These are phyloP conservation scores for Penicillium sclerotigenum DNA, from an alignment of 2,329 filamentous ascomycete species.

Conservation along the genomic window DNA sequence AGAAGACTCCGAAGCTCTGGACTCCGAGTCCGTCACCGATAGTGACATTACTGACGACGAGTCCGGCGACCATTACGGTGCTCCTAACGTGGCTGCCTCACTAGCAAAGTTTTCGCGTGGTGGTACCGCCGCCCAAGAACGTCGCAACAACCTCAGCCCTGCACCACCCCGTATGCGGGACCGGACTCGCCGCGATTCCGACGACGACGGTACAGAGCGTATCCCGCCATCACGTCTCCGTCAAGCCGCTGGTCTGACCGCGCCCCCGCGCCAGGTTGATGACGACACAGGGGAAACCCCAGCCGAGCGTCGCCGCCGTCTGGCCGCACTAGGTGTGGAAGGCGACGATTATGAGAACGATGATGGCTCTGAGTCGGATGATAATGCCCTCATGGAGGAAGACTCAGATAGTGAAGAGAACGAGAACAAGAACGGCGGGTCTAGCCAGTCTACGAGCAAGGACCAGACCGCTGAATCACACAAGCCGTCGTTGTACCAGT, in stretches of 20 bases:
- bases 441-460: slow-evolving; percentile 23
- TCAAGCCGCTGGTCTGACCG: slow-evolving; percentile 29
- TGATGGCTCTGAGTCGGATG: slow-evolving; percentile 23
- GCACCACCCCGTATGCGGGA: slow-evolving; percentile 21
- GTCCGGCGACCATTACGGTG: slow-evolving; percentile 16
- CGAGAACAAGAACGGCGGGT: slow-evolving; percentile 19
- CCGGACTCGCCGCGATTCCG: slow-evolving; percentile 36
- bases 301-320: slow-evolving; percentile 46
- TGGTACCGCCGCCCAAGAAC: slow-evolving; percentile 35
- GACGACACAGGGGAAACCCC: slow-evolving; percentile 45
- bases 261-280: slow-evolving; percentile 25
- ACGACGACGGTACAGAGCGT: slow-evolving; percentile 44
- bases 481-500: slow-evolving; percentile 26
- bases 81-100: slow-evolving; percentile 38
- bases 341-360: slow-evolving; percentile 26
- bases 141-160: slow-evolving; percentile 36
- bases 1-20: slow-evolving; percentile 17
- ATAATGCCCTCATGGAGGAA: slow-evolving; percentile 24
- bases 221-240: slow-evolving; percentile 40
- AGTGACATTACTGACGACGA: slow-evolving; percentile 26
- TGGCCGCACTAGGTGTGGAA: slow-evolving; percentile 43
- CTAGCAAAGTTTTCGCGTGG: slow-evolving; percentile 36
- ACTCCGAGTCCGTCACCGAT: slow-evolving; percentile 24
- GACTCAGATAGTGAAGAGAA: slow-evolving; percentile 24
- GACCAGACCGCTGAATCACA: slow-evolving; percentile 32